Evolutionary conservation across 2,329 filamentous ascomycete genomes (phyloP), one percentile per base, ranked within the genome.

Genomic region (Apiospora arundinis): DNA sequence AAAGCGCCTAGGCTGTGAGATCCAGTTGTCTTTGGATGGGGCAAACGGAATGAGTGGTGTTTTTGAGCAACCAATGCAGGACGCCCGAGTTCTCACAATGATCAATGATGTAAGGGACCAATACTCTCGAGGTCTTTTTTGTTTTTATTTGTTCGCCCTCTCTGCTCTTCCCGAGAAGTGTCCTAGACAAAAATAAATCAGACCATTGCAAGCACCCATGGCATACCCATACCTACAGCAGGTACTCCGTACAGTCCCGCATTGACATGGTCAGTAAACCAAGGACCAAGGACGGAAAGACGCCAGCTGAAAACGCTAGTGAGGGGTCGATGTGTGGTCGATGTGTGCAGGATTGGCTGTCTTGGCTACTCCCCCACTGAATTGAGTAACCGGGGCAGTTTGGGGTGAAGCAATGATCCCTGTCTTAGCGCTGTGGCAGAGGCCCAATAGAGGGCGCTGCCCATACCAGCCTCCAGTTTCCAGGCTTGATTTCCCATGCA

Each of bases 381-480:
- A 63, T 63, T 63, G 56, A 63, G 18, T 63, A 63, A 63, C 56
- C 56, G 56, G 56, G 56, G 56, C 56, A 63, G 56, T 63, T 63
- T 63, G 56, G 56, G 56, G 56, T 63, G 56, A 63, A 40, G 56
- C 56, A 40, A 18, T 63, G 28, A 63, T 63, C 56, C 56, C 56
- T 63, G 56, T 40, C 56, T 40, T 63, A 63, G 56, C 18, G 56
- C 56, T 63, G 56, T 40, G 12, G 56, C n/a, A 32, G n/a, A 32
- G 28, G 28, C 52, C 56, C 56, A 63, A 63, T 63, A 63, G 56
- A 40, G 56, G 56, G 32, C 56, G 21, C 21, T 63, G 56, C 56
- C 56, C 32, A 63, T 28, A 40, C 56, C 56, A 63, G 56, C 56
- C 56, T 63, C 56, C 56, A 63, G 28, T 63, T 63, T 63, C 32